Conservation (phyloP, 345 rosid species). For the Hibiscus syriacus region DNA sequence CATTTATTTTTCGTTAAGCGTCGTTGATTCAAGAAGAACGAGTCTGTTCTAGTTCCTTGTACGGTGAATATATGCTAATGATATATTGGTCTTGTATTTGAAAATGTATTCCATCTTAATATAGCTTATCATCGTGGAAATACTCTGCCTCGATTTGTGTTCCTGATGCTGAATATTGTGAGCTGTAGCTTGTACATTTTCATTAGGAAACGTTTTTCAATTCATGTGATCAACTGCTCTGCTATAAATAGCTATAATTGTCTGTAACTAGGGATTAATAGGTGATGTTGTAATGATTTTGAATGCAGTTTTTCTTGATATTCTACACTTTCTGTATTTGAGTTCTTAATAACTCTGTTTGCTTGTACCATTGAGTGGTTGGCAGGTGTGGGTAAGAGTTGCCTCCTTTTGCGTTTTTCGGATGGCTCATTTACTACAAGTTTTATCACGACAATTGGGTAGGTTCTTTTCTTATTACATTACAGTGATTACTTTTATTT, state of each 20-base stretch:
- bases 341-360: background rate
- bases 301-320: background rate
- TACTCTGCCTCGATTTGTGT: background rate
- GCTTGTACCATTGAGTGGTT: conserved; percentile 2
- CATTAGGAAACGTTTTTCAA: background rate
- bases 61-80: background rate
- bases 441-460: conserved; percentile 98
- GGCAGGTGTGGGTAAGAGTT: conserved; percentile 89
- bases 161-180: background rate
- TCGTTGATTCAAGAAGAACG: background rate
- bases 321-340: background rate
- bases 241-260: background rate
- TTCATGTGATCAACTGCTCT: background rate
- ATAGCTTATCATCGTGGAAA: background rate
- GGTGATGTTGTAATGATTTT: background rate
- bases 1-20: background rate
- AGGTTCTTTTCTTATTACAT: background rate
- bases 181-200: background rate
- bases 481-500: background rate
- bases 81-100: background rate
- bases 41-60: background rate
- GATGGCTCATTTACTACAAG: conserved; percentile 96
- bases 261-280: background rate
- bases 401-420: conserved; percentile 85
- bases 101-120: background rate